Evolutionary conservation across 179 eudicot species (phyloP).

Genomic region (Patellifolia procumbens): DNA sequence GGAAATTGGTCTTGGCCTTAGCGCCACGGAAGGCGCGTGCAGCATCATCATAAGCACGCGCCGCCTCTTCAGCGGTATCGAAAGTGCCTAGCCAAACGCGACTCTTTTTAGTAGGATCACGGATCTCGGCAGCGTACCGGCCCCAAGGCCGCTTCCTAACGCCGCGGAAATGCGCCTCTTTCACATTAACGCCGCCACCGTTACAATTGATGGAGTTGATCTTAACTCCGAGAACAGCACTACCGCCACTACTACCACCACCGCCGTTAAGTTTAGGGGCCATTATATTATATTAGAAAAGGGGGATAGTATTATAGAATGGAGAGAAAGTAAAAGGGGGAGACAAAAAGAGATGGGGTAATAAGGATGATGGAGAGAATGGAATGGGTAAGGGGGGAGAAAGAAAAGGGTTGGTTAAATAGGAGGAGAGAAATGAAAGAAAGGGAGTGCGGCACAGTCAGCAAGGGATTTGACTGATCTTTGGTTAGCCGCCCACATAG

Average conservation of each 20-base stretch:
- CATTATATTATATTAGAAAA: conserved; percentile 11
- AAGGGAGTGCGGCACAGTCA: conserved; percentile 30
- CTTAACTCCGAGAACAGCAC: not conserved
- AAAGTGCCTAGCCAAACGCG: conserved; percentile 78
- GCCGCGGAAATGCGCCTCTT: conserved; percentile 53
- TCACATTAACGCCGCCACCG: not conserved
- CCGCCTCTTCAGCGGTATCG: conserved; percentile 69
- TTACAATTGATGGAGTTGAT: not conserved
- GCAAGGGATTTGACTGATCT: conserved; percentile 39
- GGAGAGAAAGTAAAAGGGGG: too few relatives aligned
- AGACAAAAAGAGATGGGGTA: not conserved
- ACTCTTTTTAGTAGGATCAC: conserved; percentile 58
- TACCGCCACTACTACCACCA: not conserved
- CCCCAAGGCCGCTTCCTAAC: conserved; percentile 76
- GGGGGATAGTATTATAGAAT: too few relatives aligned
- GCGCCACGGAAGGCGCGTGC: conserved; percentile 63
- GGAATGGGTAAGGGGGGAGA: not conserved
- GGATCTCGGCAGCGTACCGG: conserved; percentile 64
- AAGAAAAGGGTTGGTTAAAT: conserved; percentile 1
- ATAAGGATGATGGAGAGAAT: not conserved
- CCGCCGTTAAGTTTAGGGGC: conserved; percentile 36
- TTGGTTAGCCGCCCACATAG: conserved; percentile 29
- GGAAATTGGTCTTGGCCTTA: conserved; percentile 65
- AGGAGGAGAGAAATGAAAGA: conserved; percentile 14
- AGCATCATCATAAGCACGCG: conserved; percentile 61